Percentiles rank a stretch among this genome's conserved stretches.
phyloP scores from a whole-genome alignment of 805 yeast genomes.

The Kluyveromyces wickerhamii region DNA sequence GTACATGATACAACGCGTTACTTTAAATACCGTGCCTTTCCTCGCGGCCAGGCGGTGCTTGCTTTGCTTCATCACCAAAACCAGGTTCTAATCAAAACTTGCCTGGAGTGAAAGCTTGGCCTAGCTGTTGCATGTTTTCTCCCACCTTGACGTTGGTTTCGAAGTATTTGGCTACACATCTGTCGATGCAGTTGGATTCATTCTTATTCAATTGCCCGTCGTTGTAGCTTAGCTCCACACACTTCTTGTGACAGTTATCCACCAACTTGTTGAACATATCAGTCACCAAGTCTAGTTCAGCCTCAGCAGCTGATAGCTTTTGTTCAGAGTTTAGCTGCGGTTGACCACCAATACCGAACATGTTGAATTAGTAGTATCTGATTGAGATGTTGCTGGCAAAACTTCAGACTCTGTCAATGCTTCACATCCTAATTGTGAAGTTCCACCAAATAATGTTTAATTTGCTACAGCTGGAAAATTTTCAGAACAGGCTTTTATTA shows the following conservation, averaged over 20 bases:
- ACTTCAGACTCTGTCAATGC: no score
- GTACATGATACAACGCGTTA: no score
- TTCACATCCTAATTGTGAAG: no score
- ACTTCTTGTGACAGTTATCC: conserved; percentile 81
- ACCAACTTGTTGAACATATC: conserved; percentile 94
- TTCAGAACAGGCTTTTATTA: no score
- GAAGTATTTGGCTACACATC: conserved; percentile 93
- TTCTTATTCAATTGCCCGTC: conserved; percentile 71
- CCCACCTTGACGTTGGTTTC: conserved; percentile 93
- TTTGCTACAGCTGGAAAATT: no score
- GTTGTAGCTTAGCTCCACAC: conserved; percentile 57
- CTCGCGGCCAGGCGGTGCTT: no score
- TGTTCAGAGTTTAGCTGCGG: conserved; percentile 70
- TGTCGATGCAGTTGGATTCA: conserved; percentile 83
- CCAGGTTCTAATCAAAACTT: conserved; percentile 23
- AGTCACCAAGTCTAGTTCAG: conserved; percentile 94
- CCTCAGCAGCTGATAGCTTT: conserved; percentile 85
- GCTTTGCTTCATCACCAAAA: no score
- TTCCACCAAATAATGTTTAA: no score
- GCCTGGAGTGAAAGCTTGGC: conserved; percentile 36
- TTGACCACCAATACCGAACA: conserved; percentile 64
- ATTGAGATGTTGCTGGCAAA: no score
- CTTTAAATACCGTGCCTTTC: no score
- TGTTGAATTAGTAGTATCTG: no score
- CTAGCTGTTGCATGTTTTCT: conserved; percentile 56